Conservation (phyloP, 2,329 filamentous ascomycete species). For the Fragosphaeria purpurea region DNA sequence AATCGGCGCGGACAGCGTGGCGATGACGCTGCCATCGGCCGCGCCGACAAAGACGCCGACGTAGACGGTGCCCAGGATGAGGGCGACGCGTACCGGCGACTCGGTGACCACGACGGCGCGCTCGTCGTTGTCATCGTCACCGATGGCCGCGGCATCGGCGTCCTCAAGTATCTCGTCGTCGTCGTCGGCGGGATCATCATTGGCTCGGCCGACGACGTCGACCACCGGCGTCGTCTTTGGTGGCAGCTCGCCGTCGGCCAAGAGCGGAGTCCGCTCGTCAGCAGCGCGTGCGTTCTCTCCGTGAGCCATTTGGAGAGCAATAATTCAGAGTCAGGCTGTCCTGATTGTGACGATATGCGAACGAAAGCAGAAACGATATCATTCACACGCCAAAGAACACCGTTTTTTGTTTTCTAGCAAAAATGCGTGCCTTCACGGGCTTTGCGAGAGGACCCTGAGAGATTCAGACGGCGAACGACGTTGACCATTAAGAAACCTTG, state of each 20-base stretch:
- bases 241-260: not conserved
- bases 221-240: too few relatives aligned
- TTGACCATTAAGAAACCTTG: too few relatives aligned
- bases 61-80: slow-evolving; percentile 47
- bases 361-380: too few relatives aligned
- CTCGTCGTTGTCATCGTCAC: slow-evolving; percentile 30
- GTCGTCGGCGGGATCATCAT: not conserved
- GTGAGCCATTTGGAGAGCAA: too few relatives aligned
- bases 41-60: slow-evolving; percentile 55
- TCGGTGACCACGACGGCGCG: slow-evolving; percentile 39
- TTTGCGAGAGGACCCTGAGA: too few relatives aligned
- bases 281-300: not conserved
- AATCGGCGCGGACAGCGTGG: slow-evolving; percentile 75
- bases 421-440: too few relatives aligned
- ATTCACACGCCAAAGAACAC: too few relatives aligned
- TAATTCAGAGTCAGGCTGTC: too few relatives aligned
- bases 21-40: slow-evolving; percentile 71
- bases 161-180: not conserved
- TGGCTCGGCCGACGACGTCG: too few relatives aligned
- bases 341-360: too few relatives aligned
- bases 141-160: not conserved
- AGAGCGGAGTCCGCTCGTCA: slow-evolving; percentile 4
- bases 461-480: too few relatives aligned
- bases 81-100: slow-evolving; percentile 35
- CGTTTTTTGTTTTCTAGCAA: too few relatives aligned